Evolutionary conservation across 2,329 filamentous ascomycete species (phyloP).

Genomic region (Colletotrichum lini): DNA sequence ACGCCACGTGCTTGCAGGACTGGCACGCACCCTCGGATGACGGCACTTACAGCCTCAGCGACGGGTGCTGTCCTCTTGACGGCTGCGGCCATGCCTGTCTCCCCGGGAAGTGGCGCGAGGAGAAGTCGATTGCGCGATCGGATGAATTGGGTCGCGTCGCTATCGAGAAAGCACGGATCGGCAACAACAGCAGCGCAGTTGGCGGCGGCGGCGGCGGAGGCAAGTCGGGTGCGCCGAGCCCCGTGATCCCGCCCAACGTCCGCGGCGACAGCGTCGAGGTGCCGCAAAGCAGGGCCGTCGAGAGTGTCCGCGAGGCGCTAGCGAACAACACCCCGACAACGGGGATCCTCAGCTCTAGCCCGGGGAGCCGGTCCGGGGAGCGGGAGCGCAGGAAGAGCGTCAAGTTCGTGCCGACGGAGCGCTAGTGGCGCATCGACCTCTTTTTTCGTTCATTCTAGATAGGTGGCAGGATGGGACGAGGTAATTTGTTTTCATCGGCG

Average conservation of each 20-base stretch:
- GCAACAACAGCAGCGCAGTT: slow-evolving; percentile 41
- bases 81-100: slow-evolving; percentile 76
- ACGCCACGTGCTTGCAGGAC: slow-evolving; percentile 70
- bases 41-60: slow-evolving; percentile 53
- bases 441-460: slow-evolving; percentile 16
- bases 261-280: slow-evolving; percentile 68
- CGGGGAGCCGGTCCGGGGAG: slow-evolving; percentile 57
- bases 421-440: slow-evolving; percentile 35
- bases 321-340: slow-evolving; percentile 47
- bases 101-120: slow-evolving; percentile 68
- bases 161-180: slow-evolving; percentile 56
- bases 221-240: slow-evolving; percentile 39
- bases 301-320: slow-evolving; percentile 70
- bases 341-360: slow-evolving; percentile 65
- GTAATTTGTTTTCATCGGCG: neutral
- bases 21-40: slow-evolving; percentile 66
- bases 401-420: slow-evolving; percentile 68
- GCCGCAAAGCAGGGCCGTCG: slow-evolving; percentile 72
- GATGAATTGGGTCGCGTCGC: slow-evolving; percentile 68
- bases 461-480: neutral
- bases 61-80: slow-evolving; percentile 75
- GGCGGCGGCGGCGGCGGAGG: slow-evolving; percentile 46
- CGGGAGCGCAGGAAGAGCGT: slow-evolving; percentile 75
- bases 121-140: slow-evolving; percentile 59
- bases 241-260: slow-evolving; percentile 47